phyloP scores from a whole-genome alignment of 257 asterid species.

The Penstemon barbatus region DNA sequence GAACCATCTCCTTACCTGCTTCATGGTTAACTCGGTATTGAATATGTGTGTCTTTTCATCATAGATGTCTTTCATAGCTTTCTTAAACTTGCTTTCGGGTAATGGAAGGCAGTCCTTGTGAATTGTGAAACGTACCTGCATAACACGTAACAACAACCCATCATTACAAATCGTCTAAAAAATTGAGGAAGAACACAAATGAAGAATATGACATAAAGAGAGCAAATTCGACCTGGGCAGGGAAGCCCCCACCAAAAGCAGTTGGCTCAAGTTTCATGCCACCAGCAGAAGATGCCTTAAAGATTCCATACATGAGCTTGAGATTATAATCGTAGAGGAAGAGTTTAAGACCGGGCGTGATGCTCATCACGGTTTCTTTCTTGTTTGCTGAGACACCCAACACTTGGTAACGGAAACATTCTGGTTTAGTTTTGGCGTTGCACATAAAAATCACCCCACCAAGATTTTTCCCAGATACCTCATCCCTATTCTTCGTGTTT shows the following conservation, averaged over 20 bases:
- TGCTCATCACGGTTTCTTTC: constrained; percentile 63
- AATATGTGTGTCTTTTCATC: constrained; percentile 71
- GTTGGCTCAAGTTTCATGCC: constrained; percentile 87
- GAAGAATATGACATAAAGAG: background rate
- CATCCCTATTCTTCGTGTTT: constrained; percentile 32
- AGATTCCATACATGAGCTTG: constrained; percentile 83
- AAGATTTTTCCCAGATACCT: constrained; percentile 36
- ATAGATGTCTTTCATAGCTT: constrained; percentile 73
- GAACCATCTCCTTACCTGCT: constrained; percentile 54
- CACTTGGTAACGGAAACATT: constrained; percentile 69
- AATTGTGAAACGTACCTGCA: constrained; percentile 69
- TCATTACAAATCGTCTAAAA: constrained; percentile 20
- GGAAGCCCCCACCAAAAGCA: constrained; percentile 87
- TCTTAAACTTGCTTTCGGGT: constrained; percentile 75
- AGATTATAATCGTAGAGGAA: constrained; percentile 91
- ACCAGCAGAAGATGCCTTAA: constrained; percentile 80
- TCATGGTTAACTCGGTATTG: constrained; percentile 62
- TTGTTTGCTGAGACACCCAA: constrained; percentile 77
- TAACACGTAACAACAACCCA: constrained; percentile 5
- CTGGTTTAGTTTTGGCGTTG: constrained; percentile 87
- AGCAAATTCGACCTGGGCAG: constrained; percentile 72
- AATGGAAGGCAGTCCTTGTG: constrained; percentile 69
- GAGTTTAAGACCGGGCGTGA: constrained; percentile 76
- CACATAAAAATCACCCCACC: constrained; percentile 96
- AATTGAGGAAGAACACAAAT: constrained; percentile 17